Conservation (phyloP, 768 basidiomycete species). For the Russula earlei region DNA sequence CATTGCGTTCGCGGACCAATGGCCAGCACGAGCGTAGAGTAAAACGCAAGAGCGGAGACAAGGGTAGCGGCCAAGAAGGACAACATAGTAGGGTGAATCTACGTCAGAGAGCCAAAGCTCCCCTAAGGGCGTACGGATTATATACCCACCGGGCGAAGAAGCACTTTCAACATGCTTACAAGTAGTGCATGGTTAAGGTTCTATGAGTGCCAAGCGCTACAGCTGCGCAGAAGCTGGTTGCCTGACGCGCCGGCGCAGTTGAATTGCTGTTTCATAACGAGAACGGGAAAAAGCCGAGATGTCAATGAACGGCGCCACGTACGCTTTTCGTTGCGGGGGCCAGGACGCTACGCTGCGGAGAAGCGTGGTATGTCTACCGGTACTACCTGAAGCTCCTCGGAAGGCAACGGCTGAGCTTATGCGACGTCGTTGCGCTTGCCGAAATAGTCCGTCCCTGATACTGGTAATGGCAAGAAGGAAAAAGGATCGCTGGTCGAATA, state of each 20-base stretch:
- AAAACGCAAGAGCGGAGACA: constrained; percentile 1
- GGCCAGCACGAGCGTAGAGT: background rate
- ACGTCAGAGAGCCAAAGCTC: background rate
- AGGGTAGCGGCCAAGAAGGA: background rate
- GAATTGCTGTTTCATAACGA: background rate
- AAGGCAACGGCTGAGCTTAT: background rate
- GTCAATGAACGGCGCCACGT: background rate
- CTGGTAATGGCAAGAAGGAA: no score
- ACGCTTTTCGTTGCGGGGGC: background rate
- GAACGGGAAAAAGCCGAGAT: background rate
- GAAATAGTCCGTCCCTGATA: no score
- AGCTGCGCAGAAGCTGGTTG: background rate
- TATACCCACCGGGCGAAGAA: background rate
- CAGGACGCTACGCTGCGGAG: background rate
- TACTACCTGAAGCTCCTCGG: background rate
- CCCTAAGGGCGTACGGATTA: background rate
- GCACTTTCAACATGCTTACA: no score
- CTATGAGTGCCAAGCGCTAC: background rate
- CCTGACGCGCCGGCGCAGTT: background rate
- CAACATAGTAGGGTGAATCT: background rate
- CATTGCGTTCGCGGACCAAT: constrained; percentile 1
- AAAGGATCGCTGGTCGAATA: no score
- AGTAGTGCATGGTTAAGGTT: no score
- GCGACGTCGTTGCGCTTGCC: background rate
- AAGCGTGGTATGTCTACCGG: background rate